Evolutionary conservation across 345 rosid species (phyloP).

Genomic region (Zanthoxylum bungeanum): DNA sequence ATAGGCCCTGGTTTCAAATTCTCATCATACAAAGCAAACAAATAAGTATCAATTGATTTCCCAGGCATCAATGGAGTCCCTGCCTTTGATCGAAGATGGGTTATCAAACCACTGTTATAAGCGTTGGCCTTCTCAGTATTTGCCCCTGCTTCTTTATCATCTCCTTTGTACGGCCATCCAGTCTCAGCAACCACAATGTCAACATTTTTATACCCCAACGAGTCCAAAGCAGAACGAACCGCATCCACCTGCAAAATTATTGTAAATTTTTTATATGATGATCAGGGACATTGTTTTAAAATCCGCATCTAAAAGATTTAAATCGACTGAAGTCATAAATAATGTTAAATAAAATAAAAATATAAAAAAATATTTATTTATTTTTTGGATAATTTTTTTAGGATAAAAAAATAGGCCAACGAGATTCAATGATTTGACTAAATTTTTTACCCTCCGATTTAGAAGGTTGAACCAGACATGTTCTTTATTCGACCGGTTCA

Average conservation of each 20-base stretch:
- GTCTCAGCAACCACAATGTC: slow-evolving; percentile 94
- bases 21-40: slow-evolving; percentile 85
- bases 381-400: no score
- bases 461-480: no score
- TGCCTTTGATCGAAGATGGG: slow-evolving; percentile 67
- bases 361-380: no score
- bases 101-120: slow-evolving; percentile 74
- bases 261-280: no score
- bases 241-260: slow-evolving; percentile 80
- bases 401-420: no score
- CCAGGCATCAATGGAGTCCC: slow-evolving; percentile 97
- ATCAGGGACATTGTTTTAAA: no score
- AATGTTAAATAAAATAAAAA: no score
- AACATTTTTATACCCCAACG: slow-evolving; percentile 65
- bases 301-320: no score
- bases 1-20: slow-evolving; percentile 78
- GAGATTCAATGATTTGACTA: no score
- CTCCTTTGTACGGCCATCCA: slow-evolving; percentile 98
- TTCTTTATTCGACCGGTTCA: no score
- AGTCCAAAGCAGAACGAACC: slow-evolving; percentile 58
- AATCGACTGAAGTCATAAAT: no score
- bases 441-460: no score
- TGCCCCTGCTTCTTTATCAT: slow-evolving; percentile 59
- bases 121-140: slow-evolving; percentile 83
- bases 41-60: slow-evolving; percentile 73